Base-by-base conservation (phyloP, 139 green algal species). In the Mesotaenium endlicherianum region DNA sequence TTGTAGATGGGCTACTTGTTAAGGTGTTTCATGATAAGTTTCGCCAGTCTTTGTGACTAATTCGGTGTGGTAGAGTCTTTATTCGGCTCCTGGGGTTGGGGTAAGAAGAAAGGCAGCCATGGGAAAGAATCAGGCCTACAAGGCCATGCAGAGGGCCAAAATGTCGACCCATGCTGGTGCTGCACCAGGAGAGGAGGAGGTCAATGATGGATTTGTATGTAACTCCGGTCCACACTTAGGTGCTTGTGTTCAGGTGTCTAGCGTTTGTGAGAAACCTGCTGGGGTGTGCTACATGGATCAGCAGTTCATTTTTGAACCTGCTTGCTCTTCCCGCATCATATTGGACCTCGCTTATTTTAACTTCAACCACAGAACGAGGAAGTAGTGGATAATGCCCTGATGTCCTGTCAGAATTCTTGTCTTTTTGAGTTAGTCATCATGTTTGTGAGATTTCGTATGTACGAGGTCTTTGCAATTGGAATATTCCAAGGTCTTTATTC, bases 111-210 rank as follows among this genome's bases (percentile, higher is more conserved):
- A 81, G 47, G 55, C 47, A 81, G 53, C 55, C 67, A 91, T 91
- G 88, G 88, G 88, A 8, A 91, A 91, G 44, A 91, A 91, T 36
- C 86, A 91, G 86, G 43, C 75, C 39, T 86, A 91, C 68, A 91
- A 91, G 74, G 41, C 47, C 44, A 57, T 75, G 57, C 88, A 91
- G 80, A 59, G 80, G 6, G 40, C 53, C 38, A 60, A 88, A 53
- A 87, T 89, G 77, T 34, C 39, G 58, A 83, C 44, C 5, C 58
- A 34, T 5, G 80, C 34, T 31, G 80, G 72, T 26, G 42, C 31
- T 38, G 77, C 30, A 4, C 31, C 68, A 26, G 34, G 42, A 26
- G 77, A 82, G 4, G 77, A 82, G 57, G 77, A 86, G 43, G 34
- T 60, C 44, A 77, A 47, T 78, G 80, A 87, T 78, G 38, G 80